These are phyloP conservation scores for Phytophthora agathidicida DNA, from an alignment of 352 stramenopile genomes.

Conservation along the genomic window DNA sequence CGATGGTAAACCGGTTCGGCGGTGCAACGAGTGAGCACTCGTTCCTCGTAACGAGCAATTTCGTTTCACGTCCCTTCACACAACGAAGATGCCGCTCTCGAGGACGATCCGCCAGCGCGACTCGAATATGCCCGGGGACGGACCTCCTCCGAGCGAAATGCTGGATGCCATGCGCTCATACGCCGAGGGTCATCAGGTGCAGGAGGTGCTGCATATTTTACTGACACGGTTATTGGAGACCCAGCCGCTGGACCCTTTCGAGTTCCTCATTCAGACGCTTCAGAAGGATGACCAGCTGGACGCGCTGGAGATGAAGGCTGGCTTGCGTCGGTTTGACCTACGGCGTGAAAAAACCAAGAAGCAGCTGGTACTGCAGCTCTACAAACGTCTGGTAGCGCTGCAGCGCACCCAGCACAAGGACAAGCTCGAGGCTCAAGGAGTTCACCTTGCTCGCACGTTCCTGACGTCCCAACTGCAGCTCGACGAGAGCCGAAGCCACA, in stretches of 20 bases:
- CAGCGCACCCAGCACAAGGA: constrained; percentile 55
- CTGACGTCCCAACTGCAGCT: constrained; percentile 52
- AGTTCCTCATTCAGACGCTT: constrained; percentile 68
- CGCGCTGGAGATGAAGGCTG: constrained; percentile 48
- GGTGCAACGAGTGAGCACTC: too few relatives aligned
- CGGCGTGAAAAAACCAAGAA: constrained; percentile 72
- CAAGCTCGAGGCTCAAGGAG: constrained; percentile 28
- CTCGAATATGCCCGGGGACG: constrained; percentile 13
- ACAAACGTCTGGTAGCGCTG: constrained; percentile 59
- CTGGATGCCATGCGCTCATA: constrained; percentile 68
- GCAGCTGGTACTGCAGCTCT: constrained; percentile 48
- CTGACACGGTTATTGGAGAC: constrained; percentile 60
- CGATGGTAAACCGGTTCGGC: constrained; percentile 10
- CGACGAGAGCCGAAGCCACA: constrained; percentile 50
- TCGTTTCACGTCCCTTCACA: too few relatives aligned
- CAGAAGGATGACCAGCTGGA: constrained; percentile 61
- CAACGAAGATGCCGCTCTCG: constrained; percentile 33
- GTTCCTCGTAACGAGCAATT: too few relatives aligned
- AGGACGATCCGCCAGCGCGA: constrained; percentile 43
- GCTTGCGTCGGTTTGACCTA: constrained; percentile 58
- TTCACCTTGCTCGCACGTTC: constrained; percentile 48
- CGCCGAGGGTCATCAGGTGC: constrained; percentile 58
- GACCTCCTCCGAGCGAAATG: constrained; percentile 36
- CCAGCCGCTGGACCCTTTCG: constrained; percentile 70
- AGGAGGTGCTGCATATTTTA: constrained; percentile 69